Conservation (phyloP, 208 protist genomes). For the Leishmania tropica region DNA sequence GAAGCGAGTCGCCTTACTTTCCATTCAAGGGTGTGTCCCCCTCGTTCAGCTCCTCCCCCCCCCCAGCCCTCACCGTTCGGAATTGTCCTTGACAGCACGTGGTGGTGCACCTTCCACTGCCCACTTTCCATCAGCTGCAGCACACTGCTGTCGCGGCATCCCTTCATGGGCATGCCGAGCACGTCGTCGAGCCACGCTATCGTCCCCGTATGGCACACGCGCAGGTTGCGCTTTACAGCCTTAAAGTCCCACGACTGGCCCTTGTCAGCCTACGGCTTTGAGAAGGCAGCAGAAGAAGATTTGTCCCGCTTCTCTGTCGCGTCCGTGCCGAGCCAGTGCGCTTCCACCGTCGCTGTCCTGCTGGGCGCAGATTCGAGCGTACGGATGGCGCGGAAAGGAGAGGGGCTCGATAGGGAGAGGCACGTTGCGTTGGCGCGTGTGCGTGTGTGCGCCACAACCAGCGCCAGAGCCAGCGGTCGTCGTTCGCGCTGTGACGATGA, state of each 20-base stretch:
- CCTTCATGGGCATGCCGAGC: slow-evolving; percentile 22
- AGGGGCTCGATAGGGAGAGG: background rate
- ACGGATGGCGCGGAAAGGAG: background rate
- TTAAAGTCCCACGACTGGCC: slow-evolving; percentile 12
- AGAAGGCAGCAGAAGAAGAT: background rate
- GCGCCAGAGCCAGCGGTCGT: background rate
- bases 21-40: slow-evolving; percentile 14
- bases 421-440: background rate
- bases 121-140: slow-evolving; percentile 11
- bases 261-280: slow-evolving; percentile 9
- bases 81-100: slow-evolving; percentile 17
- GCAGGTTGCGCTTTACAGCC: slow-evolving; percentile 13
- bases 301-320: slow-evolving; percentile 15
- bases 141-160: slow-evolving; percentile 13
- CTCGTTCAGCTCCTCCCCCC: background rate
- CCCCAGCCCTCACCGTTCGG: slow-evolving; percentile 18
- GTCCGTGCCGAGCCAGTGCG: slow-evolving; percentile 15
- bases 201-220: background rate
- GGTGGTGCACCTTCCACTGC: slow-evolving; percentile 23
- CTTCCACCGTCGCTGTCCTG: slow-evolving; percentile 14
- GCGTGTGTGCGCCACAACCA: background rate
- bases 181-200: slow-evolving; percentile 26
- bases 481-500: background rate
- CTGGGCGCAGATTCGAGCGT: background rate
- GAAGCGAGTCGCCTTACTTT: slow-evolving; percentile 17